Evolutionary conservation across 2,329 filamentous ascomycete genomes (phyloP).

Genomic region (Trichoderma lentiforme): DNA sequence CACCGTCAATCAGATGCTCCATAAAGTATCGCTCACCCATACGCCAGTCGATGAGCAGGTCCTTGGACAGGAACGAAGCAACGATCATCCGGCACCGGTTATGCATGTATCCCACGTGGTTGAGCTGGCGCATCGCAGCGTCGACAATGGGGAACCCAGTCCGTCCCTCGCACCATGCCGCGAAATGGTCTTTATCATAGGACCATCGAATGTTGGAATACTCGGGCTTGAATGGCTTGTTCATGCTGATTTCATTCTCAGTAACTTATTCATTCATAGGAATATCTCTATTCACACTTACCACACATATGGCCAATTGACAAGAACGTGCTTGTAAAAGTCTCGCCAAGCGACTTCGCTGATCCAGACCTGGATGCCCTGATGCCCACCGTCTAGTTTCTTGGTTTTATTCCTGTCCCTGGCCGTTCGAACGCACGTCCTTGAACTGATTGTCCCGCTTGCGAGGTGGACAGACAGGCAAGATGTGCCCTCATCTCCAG

Average conservation of each 20-base stretch:
- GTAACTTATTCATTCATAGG: not conserved
- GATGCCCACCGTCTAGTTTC: slow-evolving; percentile 62
- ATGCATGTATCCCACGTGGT: slow-evolving; percentile 71
- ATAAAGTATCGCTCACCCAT: slow-evolving; percentile 81
- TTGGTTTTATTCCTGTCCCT: slow-evolving; percentile 60
- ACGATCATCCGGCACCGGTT: slow-evolving; percentile 83
- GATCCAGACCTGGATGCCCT: slow-evolving; percentile 71
- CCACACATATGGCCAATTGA: slow-evolving; percentile 81
- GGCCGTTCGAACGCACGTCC: slow-evolving; percentile 64
- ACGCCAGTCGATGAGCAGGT: slow-evolving; percentile 79
- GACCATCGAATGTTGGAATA: slow-evolving; percentile 83
- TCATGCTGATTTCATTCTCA: slow-evolving; percentile 41
- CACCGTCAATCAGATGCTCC: slow-evolving; percentile 74
- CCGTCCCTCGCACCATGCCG: slow-evolving; percentile 68
- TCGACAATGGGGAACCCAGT: slow-evolving; percentile 84
- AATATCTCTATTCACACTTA: slow-evolving; percentile 33
- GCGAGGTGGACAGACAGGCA: slow-evolving; percentile 69
- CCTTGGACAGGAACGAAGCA: slow-evolving; percentile 76
- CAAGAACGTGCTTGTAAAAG: slow-evolving; percentile 83
- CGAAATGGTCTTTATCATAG: slow-evolving; percentile 65
- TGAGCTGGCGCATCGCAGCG: slow-evolving; percentile 78
- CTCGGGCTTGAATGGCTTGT: slow-evolving; percentile 70
- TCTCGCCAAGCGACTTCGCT: slow-evolving; percentile 83
- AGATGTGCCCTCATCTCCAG: slow-evolving; percentile 61
- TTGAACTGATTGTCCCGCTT: slow-evolving; percentile 63